Base-by-base conservation (phyloP, 208 protist species). In the Trypanosoma brucei region DNA sequence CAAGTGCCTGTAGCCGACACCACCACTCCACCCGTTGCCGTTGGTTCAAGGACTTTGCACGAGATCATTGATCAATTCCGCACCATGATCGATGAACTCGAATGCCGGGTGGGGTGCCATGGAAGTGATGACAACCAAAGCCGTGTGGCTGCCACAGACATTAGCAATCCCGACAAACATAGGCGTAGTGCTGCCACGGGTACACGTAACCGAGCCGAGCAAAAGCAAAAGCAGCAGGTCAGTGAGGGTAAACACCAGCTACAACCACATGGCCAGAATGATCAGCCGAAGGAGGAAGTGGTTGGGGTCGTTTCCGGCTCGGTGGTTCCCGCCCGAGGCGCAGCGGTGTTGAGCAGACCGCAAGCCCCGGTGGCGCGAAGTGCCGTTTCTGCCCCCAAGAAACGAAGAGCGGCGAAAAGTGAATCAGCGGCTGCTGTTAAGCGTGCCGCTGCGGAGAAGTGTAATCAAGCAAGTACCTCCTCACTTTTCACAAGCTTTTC, bases 401-500 rank as follows among this genome's bases (percentile, higher is more conserved):
- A 70, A 22, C 55, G 64, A 56, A 39, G 1, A 44, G 45, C 56
- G 40, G 59, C 61, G 42, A 57, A 39, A 31, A 3, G 9, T 22
- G 50, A 39, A n/a, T 37, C 48, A 38, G 35, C 38, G 44, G 40
- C 46, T 49, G 34, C 37, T 5, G 31, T 36, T 30, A 70, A 63
- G 34, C 64, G 57, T 30, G 56, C 39, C 3, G 56, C 64, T 9
- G 6, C 44, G 1, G 64, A 70, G 36, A 3, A 7, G 31, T n/a
- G 3, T 40, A 55, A 55, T 40, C 4, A 35, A 35, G 13, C 37
- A 42, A 51, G 30, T 71, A 42, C 65, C 30, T 54, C 59, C 2
- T 60, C 60, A n/a, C 59, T 73, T 8, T 73, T 73, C 54, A 46
- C 59, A 3, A 13, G 56, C 33, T 64, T 73, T 49, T 55, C 68